Percentiles rank a stretch among this genome's conserved stretches.
Evolutionary conservation across 116 monocot species (phyloP).

Genomic region (Phalaenopsis hybrid): DNA sequence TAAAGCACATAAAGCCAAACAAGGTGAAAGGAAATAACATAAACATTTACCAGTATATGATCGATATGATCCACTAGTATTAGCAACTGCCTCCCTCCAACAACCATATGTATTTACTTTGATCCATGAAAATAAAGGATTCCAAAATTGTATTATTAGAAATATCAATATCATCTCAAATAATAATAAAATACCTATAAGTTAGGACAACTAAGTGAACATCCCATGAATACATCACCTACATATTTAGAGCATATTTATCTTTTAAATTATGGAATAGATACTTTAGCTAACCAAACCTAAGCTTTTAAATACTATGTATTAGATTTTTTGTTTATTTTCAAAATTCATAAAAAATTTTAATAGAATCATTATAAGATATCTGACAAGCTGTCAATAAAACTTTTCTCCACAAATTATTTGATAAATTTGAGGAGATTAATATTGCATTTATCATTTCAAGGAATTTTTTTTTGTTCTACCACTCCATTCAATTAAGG

Average conservation of each 20-base stretch:
- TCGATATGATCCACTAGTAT: no score
- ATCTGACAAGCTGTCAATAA: neutral
- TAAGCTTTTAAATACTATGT: neutral
- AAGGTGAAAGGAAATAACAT: no score
- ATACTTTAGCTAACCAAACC: neutral
- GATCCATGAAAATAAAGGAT: neutral
- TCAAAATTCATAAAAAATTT: no score
- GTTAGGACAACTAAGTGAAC: neutral
- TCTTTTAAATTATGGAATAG: neutral
- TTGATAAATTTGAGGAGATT: no score
- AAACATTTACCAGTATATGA: no score
- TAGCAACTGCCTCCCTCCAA: no score
- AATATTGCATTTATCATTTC: neutral
- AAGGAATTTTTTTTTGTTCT: neutral
- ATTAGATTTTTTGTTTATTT: no score
- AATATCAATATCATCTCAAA: neutral
- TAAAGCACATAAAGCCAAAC: no score
- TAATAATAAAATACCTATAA: neutral
- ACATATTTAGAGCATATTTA: neutral
- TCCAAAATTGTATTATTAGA: neutral
- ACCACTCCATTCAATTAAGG: no score
- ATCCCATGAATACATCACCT: neutral
- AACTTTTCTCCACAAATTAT: neutral
- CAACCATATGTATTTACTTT: no score
- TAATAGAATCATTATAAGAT: neutral